Evolutionary conservation across 495 filamentous ascomycete species (phyloP), one percentile per base, ranked within the genome.

Genomic region (Rhypophila decipiens): DNA sequence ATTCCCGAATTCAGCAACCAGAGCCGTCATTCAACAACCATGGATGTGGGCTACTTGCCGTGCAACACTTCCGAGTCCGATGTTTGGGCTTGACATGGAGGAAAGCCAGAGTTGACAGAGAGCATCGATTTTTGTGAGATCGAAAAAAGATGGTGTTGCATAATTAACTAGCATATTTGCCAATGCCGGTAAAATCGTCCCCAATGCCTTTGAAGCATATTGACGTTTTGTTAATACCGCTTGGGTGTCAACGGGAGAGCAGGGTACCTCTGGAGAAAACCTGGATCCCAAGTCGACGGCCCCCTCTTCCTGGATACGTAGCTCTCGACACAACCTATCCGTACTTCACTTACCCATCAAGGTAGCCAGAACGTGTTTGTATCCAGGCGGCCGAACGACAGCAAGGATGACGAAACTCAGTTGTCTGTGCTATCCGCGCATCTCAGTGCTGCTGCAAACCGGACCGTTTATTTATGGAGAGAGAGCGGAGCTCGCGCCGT

Each of bases 121-220:
- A 39, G 19, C 38, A 11, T 19, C 19, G 4, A 19, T 21, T 4
- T 18, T 22, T 4, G n/a, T 31, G 7, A 31, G 27, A 7, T 7
- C 27, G 7, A 31, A 31, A 13, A 31, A 31, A 24, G 51, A 49
- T 33, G 54, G 35, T 33, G 47, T 19, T 57, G 63, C 63, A 66
- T 64, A 55, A 64, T 58, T 51, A 50, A 29, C 44, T 47, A 51
- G 64, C 64, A 63, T 55, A 58, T 64, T 62, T 65, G 55, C 59
- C 61, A 61, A 63, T 63, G 57, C 59, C 59, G 61, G 64, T 55
- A 67, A 67, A 67, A 65, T 54, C 46, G 29, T 39, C 37, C 24
- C 38, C 63, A 55, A 64, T 62, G 61, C 63, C 61, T 57, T 58
- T 55, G 48, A 52, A n/a, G 24, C 20, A 50, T 51, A 56, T 52